Percentiles rank a stretch among this genome's conserved stretches.
phyloP scores from a whole-genome alignment of 2,329 filamentous ascomycete species.

The Apiospora pterosperma region DNA sequence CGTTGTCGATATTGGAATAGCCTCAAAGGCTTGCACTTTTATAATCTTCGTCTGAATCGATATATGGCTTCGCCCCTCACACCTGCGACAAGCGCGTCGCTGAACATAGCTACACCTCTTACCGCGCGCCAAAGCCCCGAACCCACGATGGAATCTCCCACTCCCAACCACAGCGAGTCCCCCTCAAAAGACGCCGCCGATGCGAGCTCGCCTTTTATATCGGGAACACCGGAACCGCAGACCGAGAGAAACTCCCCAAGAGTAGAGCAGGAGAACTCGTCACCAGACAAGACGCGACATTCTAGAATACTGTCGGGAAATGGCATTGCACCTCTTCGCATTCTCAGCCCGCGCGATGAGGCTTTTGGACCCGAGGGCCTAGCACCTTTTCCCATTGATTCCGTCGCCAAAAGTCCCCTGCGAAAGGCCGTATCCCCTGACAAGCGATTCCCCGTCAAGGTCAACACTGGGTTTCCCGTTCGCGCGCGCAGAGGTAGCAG shows the following conservation, averaged over 20 bases:
- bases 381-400: neutral
- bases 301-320: slow-evolving; percentile 55
- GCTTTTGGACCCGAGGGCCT: slow-evolving; percentile 16
- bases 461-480: slow-evolving; percentile 30
- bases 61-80: slow-evolving; percentile 6
- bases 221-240: neutral
- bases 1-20: neutral
- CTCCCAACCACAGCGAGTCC: neutral
- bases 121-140: neutral
- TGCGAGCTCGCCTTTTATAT: neutral
- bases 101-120: slow-evolving; percentile 1
- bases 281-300: slow-evolving; percentile 42
- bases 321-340: slow-evolving; percentile 56
- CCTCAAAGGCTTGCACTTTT: neutral
- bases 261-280: slow-evolving; percentile 41
- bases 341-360: slow-evolving; percentile 34
- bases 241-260: neutral
- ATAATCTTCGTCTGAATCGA: neutral
- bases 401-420: slow-evolving; percentile 25
- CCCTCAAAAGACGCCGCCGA: neutral
- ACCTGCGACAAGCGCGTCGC: neutral
- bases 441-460: slow-evolving; percentile 34
- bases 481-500: neutral
- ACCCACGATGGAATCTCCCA: neutral
- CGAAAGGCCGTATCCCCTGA: slow-evolving; percentile 32